Evolutionary conservation across 257 asterid genomes (phyloP).

Genomic region (Marsdenia floribunda): DNA sequence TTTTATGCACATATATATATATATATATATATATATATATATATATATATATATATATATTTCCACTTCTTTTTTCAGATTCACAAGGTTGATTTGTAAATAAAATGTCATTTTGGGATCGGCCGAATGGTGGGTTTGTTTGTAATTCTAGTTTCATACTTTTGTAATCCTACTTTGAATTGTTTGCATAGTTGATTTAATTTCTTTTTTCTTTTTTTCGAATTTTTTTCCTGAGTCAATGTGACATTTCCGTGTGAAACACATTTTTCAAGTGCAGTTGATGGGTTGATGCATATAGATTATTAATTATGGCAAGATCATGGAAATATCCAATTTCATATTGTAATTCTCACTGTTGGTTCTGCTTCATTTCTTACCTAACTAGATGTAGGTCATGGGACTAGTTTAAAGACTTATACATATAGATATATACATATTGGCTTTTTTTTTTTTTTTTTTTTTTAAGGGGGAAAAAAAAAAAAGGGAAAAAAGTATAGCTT

Average conservation of each 20-base stretch:
- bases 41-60: too few species aligned
- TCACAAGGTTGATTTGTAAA: not conserved
- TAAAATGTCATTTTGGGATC: conserved; percentile 11
- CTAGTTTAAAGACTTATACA: too few species aligned
- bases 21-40: too few species aligned
- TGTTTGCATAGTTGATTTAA: not conserved
- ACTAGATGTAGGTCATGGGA: too few species aligned
- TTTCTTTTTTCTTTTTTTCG: not conserved
- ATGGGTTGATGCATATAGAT: not conserved
- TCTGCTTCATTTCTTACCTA: too few species aligned
- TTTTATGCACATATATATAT: not conserved
- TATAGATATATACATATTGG: not conserved
- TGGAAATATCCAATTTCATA: not conserved
- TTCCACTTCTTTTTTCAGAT: not conserved
- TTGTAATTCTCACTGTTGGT: too few species aligned
- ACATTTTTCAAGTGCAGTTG: not conserved
- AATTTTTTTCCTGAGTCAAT: not conserved
- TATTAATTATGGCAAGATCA: not conserved
- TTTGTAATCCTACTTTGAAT: not conserved
- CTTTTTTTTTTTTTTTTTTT: not conserved
- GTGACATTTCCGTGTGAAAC: not conserved
- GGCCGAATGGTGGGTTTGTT: conserved; percentile 1
- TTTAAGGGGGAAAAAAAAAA: too few species aligned
- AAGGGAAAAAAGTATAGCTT: not conserved
- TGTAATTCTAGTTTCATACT: not conserved